Base-by-base conservation (phyloP, 805 yeast genomes). In the Saccharomyces kudriavzevii region DNA sequence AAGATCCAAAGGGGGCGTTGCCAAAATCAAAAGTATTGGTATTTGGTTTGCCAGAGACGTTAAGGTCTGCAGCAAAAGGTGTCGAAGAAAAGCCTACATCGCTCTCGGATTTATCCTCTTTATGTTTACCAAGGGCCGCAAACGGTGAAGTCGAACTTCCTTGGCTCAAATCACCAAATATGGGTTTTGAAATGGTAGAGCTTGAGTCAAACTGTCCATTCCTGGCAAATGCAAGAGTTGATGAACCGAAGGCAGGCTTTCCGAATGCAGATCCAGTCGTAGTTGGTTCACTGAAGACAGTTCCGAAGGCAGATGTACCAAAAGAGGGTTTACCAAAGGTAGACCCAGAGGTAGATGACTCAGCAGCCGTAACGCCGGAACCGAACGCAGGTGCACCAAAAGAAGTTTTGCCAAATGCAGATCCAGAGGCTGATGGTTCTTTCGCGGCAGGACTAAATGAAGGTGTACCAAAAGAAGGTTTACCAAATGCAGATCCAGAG, bases 281-380 rank as follows among this genome's bases (percentile, higher is more conserved):
- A 30, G 35, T 50, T 9, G 20, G 5, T 26, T 35, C 40, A 29
- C 27, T 40, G 27, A 35, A 30, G 5, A 17, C 17, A 30, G 35
- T 30, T 30, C 40, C 40, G 14, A 22, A 29, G n/a, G 50, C 47
- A 43, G 54, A 61, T 14, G 66, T 50, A 11, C 70, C 71, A 49
- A 65, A 65, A 1, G 64, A 48, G 6, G 70, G 54, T 22, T 57
- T 54, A 50, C 69, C 64, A 54, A 58, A 57, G 29, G 62, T 50
- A 24, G 58, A 31, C 52, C 52, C 28, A 47, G 51, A 28, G 6
- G 43, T 17, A 17, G 43, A 17, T 17, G 43, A 24, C 24, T n/a
- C 43, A 17, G 22, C 17, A 25, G 31, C 24, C 2, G 50, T 29
- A 14, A 47, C 14, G 17, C 48, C 55, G 40, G 29, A 25, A 2